Evolutionary conservation across 2,329 filamentous ascomycete species (phyloP), one percentile per base, ranked within the genome.

Genomic region (Fusarium nygamai): DNA sequence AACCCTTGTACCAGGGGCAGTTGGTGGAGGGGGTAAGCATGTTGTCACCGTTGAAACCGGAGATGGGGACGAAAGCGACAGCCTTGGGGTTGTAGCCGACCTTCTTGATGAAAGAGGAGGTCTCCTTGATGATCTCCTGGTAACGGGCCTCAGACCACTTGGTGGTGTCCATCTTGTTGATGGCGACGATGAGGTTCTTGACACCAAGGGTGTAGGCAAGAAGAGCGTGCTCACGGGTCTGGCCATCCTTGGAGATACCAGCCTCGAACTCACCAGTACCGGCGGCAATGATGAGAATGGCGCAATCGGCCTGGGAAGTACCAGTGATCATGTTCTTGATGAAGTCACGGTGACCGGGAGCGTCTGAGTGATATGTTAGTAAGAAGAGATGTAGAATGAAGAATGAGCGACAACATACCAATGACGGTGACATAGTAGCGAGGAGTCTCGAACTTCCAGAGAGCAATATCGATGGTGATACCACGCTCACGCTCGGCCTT

Each of bases 321-420:
- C 96, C 96, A 93, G 96, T 98, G 88, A 99, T 99, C 96, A 99
- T 99, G 95, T 98, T 99, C 96, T 99, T 99, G 94, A 99, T 98
- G 92, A 98, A 99, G 86, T 99, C 96, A 96, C 96, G 96, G 90
- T 99, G 96, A 89, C 96, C 96, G 84, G 96, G 96, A 87, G 96
- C 96, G 85, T 99, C 94, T 93, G 80, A 91, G 77, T 16, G 22
- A 3, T 0, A 11, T n/a, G n/a, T 46, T 59, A 70, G 66, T 47
- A 73, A 74, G 58, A 79, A 69, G 13, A 14, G 46, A 7, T 14
- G 7, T 17, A 19, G 4, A 6, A 54, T 16, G 38, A n/a, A 20
- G 3, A 3, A 17, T 16, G 9, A 20, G 54, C 20, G 44, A 46
- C 34, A 70, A 87, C 91, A 81, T 91, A 94, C 92, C 93, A 88